Base-by-base conservation (phyloP, 176 grass and related monocot species). In the Metroxylon sagu region DNA sequence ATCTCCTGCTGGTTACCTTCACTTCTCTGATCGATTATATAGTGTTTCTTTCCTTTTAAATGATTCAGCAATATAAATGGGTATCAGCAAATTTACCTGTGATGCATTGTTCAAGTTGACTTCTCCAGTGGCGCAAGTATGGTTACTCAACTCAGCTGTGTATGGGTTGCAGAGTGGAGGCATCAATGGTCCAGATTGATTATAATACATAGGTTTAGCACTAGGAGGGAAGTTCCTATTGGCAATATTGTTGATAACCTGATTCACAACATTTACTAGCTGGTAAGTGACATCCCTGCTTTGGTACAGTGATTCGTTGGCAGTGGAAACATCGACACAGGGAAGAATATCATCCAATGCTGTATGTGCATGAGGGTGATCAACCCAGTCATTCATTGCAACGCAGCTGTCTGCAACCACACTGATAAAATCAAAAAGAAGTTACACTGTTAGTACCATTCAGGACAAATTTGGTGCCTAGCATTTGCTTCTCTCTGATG, bases 351-450 rank as follows among this genome's bases (percentile, higher is more conserved):
- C 87, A 49, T 98, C 87, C 18, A 98, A 66, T 54, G 87, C 84
- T 53, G 93, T 81, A 69, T 85, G 84, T 12, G 58, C 87, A 19
- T 79, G 75, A 57, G 93, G 93, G 60, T 85, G 84, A 3, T 14
- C 77, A 54, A 92, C 93, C 93, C 93, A 92, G 2, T 92, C 87
- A 25, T 81, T 79, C 93, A 98, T 88, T 26, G 93, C 87, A 4
- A 98, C 76, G 49, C 93, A 98, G 2, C 84, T 78, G 56, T 98
- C 93, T 3, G 35, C 39, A n/a, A 98, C 64, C 25, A 98, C 84
- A 81, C 93, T 98, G 77, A 66, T 43, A 54, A 4, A 4, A 29
- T 39, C 27, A 31, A 26, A 12, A 21, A 19, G 21, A 6, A 31
- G 35, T 43, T 43, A 14, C 35, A 43, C 35, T 10, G 12, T 43